Evolutionary conservation across 352 stramenopile species (phyloP), one percentile per base, ranked within the genome.

Genomic region (Phytophthora boehmeriae): DNA sequence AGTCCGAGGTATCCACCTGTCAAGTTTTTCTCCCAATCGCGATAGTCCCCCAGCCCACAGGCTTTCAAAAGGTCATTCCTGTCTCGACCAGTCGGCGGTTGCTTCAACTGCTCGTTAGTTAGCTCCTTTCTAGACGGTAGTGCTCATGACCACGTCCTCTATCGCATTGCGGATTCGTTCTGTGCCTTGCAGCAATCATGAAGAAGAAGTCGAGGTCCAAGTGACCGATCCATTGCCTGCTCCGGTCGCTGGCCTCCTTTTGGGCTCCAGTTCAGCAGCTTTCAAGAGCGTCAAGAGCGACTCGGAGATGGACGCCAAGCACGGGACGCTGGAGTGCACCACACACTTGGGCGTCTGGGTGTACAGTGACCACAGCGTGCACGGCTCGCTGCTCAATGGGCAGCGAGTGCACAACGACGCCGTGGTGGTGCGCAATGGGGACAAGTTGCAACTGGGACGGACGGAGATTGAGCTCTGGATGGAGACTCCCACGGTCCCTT

Each of bases 361-460:
- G 35, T 93, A 83, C 36, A 86, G 89, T 20, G 85, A 93, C 68
- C 85, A 93, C 53, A 93, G 85, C 46, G 44, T 50, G 2, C 25
- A 55, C 4, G 85, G 85, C 34, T 86, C 79, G 19, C 61, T 53
- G 11, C 46, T 91, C 6, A 86, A 89, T 63, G 59, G 63, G 0
- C 50, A 63, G 3, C 59, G 56, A 13, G 46, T 93, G 8, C 82
- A 89, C 28, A 42, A 66, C 22, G 65, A 83, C 22, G 84, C 82
- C 1, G 73, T 74, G 1, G 59, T 93, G 6, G 78, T 93, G 35
- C 68, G 59, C 23, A 62, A 78, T 43, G 84, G 84, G 35, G 84
- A 93, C 54, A 71, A 38, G 17, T 69, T 93, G 17, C 57, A 68
- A 55, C 49, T 92, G 3, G 84, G 84, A 23, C 59, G 65, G 30